Conservation (phyloP, 1,139 yeast species). For the Hyphopichia pseudoburtonii region DNA sequence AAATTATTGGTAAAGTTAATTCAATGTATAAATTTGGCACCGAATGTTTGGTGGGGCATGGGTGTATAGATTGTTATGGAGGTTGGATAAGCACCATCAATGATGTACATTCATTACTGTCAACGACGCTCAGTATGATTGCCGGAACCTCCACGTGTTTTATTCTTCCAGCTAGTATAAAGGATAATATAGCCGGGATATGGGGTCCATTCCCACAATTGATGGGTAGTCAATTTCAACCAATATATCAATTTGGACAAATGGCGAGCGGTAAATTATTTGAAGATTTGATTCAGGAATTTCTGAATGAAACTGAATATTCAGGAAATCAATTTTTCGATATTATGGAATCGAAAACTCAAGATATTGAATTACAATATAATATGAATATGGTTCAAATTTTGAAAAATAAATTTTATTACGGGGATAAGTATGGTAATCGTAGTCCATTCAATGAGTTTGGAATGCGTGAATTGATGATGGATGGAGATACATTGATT, state of each 20-base stretch:
- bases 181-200: slow-evolving; percentile 33
- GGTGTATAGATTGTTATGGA: slow-evolving; percentile 59
- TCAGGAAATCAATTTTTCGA: too few species aligned
- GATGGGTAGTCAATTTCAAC: slow-evolving; percentile 14
- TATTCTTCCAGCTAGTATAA: slow-evolving; percentile 22
- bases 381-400: slow-evolving; percentile 27
- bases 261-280: slow-evolving; percentile 57
- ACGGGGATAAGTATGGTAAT: slow-evolving; percentile 58
- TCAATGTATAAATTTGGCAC: background rate
- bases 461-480: slow-evolving; percentile 45
- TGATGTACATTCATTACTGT: slow-evolving; percentile 15
- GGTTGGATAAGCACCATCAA: slow-evolving; percentile 43
- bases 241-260: slow-evolving; percentile 54
- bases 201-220: slow-evolving; percentile 57
- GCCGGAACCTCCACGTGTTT: slow-evolving; percentile 67
- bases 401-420: slow-evolving; percentile 40
- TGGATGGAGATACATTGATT: slow-evolving; percentile 35
- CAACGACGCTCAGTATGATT: too few species aligned
- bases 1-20: slow-evolving; percentile 4
- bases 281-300: slow-evolving; percentile 45
- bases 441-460: slow-evolving; percentile 55
- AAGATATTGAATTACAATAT: slow-evolving; percentile 13
- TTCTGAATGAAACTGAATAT: slow-evolving; percentile 8
- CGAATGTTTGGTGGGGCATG: slow-evolving; percentile 32
- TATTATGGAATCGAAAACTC: slow-evolving; percentile 31